A percentile compares a stretch with the other conserved stretches of the same genome.
These are phyloP conservation scores for Ganoderma sp. DNA, from an alignment of 1,284 basidiomycete species.

Conservation along the genomic window DNA sequence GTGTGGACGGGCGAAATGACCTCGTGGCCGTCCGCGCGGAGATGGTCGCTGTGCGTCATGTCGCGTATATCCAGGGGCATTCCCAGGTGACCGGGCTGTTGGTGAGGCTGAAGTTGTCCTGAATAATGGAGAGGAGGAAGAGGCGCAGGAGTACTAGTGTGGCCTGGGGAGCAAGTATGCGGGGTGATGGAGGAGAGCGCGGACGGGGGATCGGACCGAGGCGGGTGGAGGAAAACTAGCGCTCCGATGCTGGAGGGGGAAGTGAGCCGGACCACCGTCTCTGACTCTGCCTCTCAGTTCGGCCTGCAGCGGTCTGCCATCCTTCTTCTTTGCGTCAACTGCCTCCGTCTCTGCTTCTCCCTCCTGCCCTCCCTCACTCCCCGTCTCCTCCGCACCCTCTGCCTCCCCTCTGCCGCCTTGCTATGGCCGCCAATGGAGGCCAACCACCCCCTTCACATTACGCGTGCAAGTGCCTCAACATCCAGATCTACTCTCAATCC, in stretches of 20 bases:
- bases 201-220: slow-evolving; percentile 29
- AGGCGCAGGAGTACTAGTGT: not conserved
- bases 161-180: not conserved
- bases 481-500: slow-evolving; percentile 52
- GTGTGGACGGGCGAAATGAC: not conserved
- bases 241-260: slow-evolving; percentile 16
- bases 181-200: not conserved
- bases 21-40: slow-evolving; percentile 9
- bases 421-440: slow-evolving; percentile 39
- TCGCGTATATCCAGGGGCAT: not conserved
- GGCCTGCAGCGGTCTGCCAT: not conserved
- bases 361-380: slow-evolving; percentile 15
- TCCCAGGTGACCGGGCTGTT: slow-evolving; percentile 20
- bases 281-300: not conserved
- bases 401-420: slow-evolving; percentile 21
- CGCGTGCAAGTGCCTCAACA: slow-evolving; percentile 76
- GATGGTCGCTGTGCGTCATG: slow-evolving; percentile 8
- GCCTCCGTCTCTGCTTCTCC: slow-evolving; percentile 16
- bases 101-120: not conserved
- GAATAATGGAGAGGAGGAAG: not conserved
- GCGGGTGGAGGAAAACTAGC: slow-evolving; percentile 36
- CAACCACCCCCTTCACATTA: slow-evolving; percentile 39
- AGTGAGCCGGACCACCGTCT: not conserved
- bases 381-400: not conserved
- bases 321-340: slow-evolving; percentile 13